Evolutionary conservation across 108 stramenopile genomes (phyloP).

Genomic region (Nannochloropsis gaditana): DNA sequence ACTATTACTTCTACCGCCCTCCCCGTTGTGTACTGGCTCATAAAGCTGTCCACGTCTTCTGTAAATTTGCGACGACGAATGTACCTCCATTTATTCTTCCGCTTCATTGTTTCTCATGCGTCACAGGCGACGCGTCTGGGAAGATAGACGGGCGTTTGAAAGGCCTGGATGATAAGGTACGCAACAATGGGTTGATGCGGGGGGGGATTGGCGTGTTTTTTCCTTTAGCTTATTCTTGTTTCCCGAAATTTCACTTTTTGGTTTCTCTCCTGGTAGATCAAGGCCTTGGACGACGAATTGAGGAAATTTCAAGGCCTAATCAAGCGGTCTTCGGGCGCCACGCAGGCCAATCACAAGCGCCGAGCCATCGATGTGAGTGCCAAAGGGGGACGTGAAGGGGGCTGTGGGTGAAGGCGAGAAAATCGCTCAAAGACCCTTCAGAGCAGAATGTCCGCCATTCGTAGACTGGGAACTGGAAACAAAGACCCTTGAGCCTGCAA

Average conservation of each 20-base stretch:
- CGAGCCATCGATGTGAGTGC: constrained; percentile 33
- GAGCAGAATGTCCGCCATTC: too few relatives aligned
- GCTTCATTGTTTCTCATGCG: too few relatives aligned
- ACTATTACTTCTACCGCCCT: too few relatives aligned
- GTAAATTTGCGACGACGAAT: too few relatives aligned
- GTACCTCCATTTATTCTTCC: too few relatives aligned
- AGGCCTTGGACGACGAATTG: constrained; percentile 40
- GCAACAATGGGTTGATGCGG: neutral
- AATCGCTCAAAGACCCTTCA: too few relatives aligned
- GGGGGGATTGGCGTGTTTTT: neutral
- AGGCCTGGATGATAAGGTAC: constrained; percentile 37
- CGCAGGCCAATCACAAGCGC: constrained; percentile 38
- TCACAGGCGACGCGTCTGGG: constrained; percentile 32
- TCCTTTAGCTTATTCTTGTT: neutral
- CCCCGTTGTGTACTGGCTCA: neutral
- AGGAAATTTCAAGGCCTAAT: constrained; percentile 25
- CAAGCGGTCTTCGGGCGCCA: constrained; percentile 34
- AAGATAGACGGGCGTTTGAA: constrained; percentile 34
- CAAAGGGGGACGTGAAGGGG: neutral
- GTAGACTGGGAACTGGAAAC: too few relatives aligned
- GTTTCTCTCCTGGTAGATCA: constrained; percentile 25
- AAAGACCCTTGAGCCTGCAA: too few relatives aligned
- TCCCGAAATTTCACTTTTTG: neutral
- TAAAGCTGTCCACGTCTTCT: neutral
- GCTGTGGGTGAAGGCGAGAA: neutral